A percentile compares a stretch with the other conserved stretches of the same genome.
Evolutionary conservation across 257 asterid genomes (phyloP).

Genomic region (Gentiana straminea): DNA sequence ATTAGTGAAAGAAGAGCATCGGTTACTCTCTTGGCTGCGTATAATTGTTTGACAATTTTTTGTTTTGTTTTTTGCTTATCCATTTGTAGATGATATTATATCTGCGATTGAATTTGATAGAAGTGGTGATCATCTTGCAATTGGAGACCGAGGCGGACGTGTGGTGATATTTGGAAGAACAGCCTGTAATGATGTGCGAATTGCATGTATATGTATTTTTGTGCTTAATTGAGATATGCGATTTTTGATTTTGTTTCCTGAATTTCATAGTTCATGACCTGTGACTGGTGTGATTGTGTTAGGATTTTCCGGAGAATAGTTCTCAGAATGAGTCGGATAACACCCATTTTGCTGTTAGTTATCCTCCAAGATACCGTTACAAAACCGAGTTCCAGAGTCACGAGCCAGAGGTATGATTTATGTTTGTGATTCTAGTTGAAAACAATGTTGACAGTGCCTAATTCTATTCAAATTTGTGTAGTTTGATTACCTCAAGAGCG

Average conservation of each 20-base stretch:
- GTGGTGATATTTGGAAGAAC: constrained; percentile 46
- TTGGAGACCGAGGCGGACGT: constrained; percentile 90
- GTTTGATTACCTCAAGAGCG: constrained; percentile 84
- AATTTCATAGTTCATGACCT: neutral
- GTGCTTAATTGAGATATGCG: neutral
- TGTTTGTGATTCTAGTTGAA: neutral
- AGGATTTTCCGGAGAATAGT: constrained; percentile 33
- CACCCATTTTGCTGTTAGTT: constrained; percentile 26
- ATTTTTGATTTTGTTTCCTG: neutral
- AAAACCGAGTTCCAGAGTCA: constrained; percentile 93
- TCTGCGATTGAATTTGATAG: constrained; percentile 64
- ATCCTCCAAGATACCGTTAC: constrained; percentile 50
- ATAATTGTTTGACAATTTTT: neutral
- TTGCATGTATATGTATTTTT: constrained; percentile 6
- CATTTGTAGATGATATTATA: constrained; percentile 48
- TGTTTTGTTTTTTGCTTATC: constrained; percentile 6
- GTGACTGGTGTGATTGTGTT: constrained; percentile 7
- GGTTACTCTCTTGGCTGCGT: neutral
- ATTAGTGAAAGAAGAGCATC: neutral
- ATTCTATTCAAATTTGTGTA: constrained; percentile 21
- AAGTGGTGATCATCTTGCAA: constrained; percentile 60
- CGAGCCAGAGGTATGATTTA: constrained; percentile 59
- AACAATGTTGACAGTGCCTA: constrained; percentile 12
- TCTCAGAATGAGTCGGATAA: constrained; percentile 51
- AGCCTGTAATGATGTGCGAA: constrained; percentile 49